Evolutionary conservation across 2,329 filamentous ascomycete genomes (phyloP), one percentile per base, ranked within the genome.

Genomic region (Cladosporium sp.): DNA sequence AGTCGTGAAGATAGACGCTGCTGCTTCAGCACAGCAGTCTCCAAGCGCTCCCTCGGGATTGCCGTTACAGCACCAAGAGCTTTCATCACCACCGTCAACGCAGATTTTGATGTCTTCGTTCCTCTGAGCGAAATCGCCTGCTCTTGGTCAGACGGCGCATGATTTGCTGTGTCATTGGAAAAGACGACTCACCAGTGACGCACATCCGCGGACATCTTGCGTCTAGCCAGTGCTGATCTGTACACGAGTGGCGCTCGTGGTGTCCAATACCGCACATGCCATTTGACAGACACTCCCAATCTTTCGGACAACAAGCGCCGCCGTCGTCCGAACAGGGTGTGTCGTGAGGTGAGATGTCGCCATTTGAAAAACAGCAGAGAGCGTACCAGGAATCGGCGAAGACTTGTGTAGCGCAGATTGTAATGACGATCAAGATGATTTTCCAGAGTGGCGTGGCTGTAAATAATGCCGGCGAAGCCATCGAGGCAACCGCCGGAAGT

Each of bases 311-410:
- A 67, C 76, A 78, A 5, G 69, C 65, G 14, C 67, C 71, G 18
- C 68, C 74, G 13, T 69, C 66, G 23, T 57, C 58, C 7, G 66
- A 70, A 62, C 74, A 76, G 7, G 74, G 68, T 2, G 65, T 68
- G 54, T 71, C 71, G 36, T 65, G 66, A 10, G 65, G 68, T 5
- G 71, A 62, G n/a, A 75, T 53, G 61, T 69, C 65, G 67, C 76
- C 76, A 64, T 77, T 73, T 10, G 76, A 76, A 46, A 76, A 77
- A 69, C 76, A 78, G 72, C 76, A 78, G 36, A 39, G 36, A 39
- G 36, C 36, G 2, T 39, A 2, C 16, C 36, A 18, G 6, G 36
- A 18, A 39, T 16, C 16, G 18, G 36, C 16, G 16, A 39, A 18
- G 16, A 39, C 36, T 18, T 39, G 36, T n/a, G 36, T 39, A 39